phyloP scores from a whole-genome alignment of 1,284 basidiomycete genomes.

The Apiotrichum sp. region DNA sequence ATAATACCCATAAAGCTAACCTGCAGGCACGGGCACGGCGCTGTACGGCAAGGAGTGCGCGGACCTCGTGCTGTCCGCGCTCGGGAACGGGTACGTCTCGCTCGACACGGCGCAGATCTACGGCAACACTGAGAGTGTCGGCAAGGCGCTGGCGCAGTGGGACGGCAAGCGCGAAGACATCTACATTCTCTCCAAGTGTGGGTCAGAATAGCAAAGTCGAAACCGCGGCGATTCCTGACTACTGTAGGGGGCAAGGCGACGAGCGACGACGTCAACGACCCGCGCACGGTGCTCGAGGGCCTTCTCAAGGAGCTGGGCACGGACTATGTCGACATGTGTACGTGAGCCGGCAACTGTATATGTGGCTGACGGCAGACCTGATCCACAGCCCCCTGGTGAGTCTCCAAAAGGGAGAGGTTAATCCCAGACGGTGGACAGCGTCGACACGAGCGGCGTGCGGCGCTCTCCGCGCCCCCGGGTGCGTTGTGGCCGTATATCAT shows the following conservation, averaged over 20 bases:
- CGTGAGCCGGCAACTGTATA: slow-evolving; percentile 6
- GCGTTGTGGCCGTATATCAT: slow-evolving; percentile 1
- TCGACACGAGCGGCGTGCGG: too few relatives aligned
- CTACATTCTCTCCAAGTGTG: slow-evolving; percentile 53
- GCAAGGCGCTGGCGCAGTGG: slow-evolving; percentile 52
- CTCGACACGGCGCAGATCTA: slow-evolving; percentile 41
- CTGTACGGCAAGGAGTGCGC: slow-evolving; percentile 28
- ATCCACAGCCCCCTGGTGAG: slow-evolving; percentile 58
- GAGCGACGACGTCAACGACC: slow-evolving; percentile 19
- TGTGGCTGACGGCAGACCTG: slow-evolving; percentile 51
- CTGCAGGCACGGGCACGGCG: slow-evolving; percentile 28
- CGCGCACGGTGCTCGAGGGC: slow-evolving; percentile 34
- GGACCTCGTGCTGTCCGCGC: slow-evolving; percentile 25
- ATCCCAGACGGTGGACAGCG: too few relatives aligned
- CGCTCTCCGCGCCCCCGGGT: too few relatives aligned
- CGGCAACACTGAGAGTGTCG: slow-evolving; percentile 52
- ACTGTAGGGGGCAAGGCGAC: slow-evolving; percentile 11
- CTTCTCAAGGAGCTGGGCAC: slow-evolving; percentile 50
- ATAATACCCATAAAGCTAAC: background rate
- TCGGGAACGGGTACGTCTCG: slow-evolving; percentile 32
- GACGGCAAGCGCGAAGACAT: slow-evolving; percentile 52
- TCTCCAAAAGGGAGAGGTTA: background rate
- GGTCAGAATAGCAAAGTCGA: slow-evolving; percentile 6
- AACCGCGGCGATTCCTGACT: background rate
- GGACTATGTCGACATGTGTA: slow-evolving; percentile 58